Conservation (phyloP, 208 protist genomes). For the Spongospora subterranea region DNA sequence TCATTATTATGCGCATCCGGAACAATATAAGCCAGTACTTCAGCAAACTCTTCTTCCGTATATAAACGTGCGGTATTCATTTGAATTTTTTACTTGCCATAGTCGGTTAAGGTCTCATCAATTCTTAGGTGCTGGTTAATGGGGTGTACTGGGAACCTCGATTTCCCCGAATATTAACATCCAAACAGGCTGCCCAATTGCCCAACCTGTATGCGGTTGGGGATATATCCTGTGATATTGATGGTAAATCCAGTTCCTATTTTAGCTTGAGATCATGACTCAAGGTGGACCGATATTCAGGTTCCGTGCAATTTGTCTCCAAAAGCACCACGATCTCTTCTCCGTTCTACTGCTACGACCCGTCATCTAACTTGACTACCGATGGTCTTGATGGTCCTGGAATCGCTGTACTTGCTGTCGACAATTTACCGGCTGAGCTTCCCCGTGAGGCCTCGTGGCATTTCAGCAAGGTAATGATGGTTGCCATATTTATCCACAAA, state of each 20-base stretch:
- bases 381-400: neutral
- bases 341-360: slow-evolving; percentile 17
- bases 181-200: neutral
- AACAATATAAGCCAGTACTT: slow-evolving; percentile 35
- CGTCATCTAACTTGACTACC: neutral
- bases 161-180: slow-evolving; percentile 28
- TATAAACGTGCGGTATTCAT: neutral
- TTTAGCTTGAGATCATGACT: no score
- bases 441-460: slow-evolving; percentile 18
- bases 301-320: slow-evolving; percentile 43
- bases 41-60: slow-evolving; percentile 41
- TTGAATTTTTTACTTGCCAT: no score
- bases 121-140: slow-evolving; percentile 15
- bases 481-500: neutral
- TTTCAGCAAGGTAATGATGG: slow-evolving; percentile 10
- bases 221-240: slow-evolving; percentile 52
- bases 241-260: neutral
- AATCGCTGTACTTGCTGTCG: slow-evolving; percentile 28
- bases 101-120: neutral
- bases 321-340: neutral
- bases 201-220: slow-evolving; percentile 9
- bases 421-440: slow-evolving; percentile 51
- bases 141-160: slow-evolving; percentile 55
- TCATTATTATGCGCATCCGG: slow-evolving; percentile 46
- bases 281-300: no score